Conservation (phyloP, 441 rosid genomes). For the Macaranga tanarius region DNA sequence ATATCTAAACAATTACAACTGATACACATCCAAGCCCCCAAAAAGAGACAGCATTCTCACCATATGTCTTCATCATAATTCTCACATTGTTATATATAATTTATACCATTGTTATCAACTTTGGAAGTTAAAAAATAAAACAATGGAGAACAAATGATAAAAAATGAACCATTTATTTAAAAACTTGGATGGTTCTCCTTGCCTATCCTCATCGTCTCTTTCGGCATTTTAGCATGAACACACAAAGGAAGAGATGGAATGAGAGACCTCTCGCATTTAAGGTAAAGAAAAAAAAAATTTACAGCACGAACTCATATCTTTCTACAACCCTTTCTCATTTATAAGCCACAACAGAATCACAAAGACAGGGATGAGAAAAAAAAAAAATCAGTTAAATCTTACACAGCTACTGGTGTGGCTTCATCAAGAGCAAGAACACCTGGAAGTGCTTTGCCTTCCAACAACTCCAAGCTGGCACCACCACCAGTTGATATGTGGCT, state of each 20-base stretch:
- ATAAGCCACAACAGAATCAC: conserved; percentile 15
- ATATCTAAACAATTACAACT: too few relatives aligned
- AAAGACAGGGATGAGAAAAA: conserved; percentile 4
- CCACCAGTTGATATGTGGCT: conserved; percentile 97
- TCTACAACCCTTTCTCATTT: conserved; percentile 29
- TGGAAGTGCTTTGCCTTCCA: conserved; percentile 86
- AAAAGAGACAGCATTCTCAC: too few relatives aligned
- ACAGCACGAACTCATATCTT: conserved; percentile 35
- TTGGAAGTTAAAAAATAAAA: background rate
- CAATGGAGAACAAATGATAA: background rate
- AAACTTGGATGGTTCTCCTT: conserved; percentile 15
- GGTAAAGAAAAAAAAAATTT: conserved; percentile 26
- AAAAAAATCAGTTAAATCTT: conserved; percentile 29
- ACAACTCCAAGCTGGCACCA: conserved; percentile 92
- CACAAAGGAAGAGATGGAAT: conserved; percentile 15
- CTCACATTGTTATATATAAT: background rate
- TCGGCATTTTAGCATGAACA: conserved; percentile 15
- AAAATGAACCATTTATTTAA: conserved; percentile 28
- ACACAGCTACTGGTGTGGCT: conserved; percentile 54
- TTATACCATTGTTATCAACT: too few relatives aligned
- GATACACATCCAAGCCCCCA: too few relatives aligned
- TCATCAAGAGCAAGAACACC: conserved; percentile 95
- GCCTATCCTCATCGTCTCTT: conserved; percentile 14
- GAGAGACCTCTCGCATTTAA: conserved; percentile 18
- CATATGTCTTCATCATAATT: too few relatives aligned